Conservation (phyloP, 176 grass and related monocot species). For the Luzula sylvatica region DNA sequence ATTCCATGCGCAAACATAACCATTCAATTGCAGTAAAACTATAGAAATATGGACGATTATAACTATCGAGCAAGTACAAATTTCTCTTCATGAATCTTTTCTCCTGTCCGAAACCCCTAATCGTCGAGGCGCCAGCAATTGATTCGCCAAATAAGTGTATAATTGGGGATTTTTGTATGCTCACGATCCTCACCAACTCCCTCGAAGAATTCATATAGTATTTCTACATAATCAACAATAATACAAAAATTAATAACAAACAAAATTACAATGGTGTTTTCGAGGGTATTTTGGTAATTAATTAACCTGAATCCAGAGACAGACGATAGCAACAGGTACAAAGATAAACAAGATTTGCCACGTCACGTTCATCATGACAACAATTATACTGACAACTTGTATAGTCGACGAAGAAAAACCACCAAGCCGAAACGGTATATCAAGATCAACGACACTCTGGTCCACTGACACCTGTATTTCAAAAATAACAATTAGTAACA, state of each 20-base stretch:
- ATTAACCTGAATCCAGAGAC: slow-evolving; percentile 99
- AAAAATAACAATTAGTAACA: background rate
- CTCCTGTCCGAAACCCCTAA: slow-evolving; percentile 93
- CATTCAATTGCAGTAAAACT: slow-evolving; percentile 98
- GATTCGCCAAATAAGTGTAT: slow-evolving; percentile 98
- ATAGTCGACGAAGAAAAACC: slow-evolving; percentile 96
- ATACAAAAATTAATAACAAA: background rate
- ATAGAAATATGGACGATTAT: slow-evolving; percentile 87
- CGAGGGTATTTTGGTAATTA: slow-evolving; percentile 14
- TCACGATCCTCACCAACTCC: slow-evolving; percentile 82
- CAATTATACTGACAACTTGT: slow-evolving; percentile 88
- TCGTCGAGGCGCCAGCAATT: slow-evolving; percentile 87
- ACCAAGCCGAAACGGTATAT: slow-evolving; percentile 92
- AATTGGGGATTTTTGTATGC: slow-evolving; percentile 94
- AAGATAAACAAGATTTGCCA: slow-evolving; percentile 97
- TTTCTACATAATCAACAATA: slow-evolving; percentile 46
- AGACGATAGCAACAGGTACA: slow-evolving; percentile 67
- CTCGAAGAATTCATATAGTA: slow-evolving; percentile 99
- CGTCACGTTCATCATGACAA: slow-evolving; percentile 91
- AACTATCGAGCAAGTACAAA: slow-evolving; percentile 86
- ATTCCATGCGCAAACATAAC: slow-evolving; percentile 94
- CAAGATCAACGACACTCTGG: slow-evolving; percentile 94
- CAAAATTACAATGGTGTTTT: background rate
- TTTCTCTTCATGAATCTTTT: slow-evolving; percentile 98
- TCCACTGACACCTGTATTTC: slow-evolving; percentile 90